Evolutionary conservation across 306 rosid species (phyloP), one percentile per base, ranked within the genome.

Genomic region (Sicyos edulis): DNA sequence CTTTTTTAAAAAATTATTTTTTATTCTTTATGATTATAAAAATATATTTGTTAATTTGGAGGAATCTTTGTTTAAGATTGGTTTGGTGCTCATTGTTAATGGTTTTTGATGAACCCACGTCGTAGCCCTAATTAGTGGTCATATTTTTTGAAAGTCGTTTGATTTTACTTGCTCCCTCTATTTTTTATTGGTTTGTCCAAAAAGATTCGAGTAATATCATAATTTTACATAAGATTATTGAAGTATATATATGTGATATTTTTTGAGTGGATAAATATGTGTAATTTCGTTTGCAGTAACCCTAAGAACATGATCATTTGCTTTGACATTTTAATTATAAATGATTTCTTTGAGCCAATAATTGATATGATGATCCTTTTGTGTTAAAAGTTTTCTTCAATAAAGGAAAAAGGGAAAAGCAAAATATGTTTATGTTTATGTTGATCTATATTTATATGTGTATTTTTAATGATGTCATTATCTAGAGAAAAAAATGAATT

Each of bases 41-140:
- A 6, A 13, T 16, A n/a, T 8, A 7, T 55, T 20, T 1, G 37
- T 55, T 55, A 9, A 8, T 20, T 19, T n/a, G 22, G 26, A 54
- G 59, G 12, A 19, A 19, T 2, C 6, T 24, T 54, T 7, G 59
- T 17, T 9, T 55, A 55, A 55, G 6, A 20, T 57, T 57, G 63
- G 29, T 57, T 57, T 57, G 71, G 42, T 42, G 49, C 8, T 62
- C 10, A 65, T 17, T 65, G 2, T 65, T 1, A 65, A 44, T 19
- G 71, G 71, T 26, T 17, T 0, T 64, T 17, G 24, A 64, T 64
- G 49, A 64, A 9, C 8, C 49, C 70, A 64, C 70, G 70, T 42
- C 2, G 17, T 24, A 11, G 6, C 54, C 16, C 10, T 37, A 10
- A 34, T 64, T 2, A 16, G 4, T 0, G 17, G 54, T 13, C 29